Conservation (phyloP, 768 basidiomycete species). For the Suillus tomentosus region DNA sequence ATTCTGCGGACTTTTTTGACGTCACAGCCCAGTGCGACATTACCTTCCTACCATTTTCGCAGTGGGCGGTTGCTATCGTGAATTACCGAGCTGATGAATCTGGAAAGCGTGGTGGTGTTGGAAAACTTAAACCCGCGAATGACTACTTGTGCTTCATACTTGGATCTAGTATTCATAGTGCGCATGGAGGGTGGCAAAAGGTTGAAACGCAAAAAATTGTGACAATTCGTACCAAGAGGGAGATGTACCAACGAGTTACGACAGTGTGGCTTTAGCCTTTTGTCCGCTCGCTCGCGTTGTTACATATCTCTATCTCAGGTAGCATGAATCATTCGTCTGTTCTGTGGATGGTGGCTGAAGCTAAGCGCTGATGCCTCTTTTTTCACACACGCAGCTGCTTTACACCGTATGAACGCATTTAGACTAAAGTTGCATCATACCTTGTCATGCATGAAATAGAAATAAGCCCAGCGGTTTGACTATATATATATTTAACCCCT, state of each 20-base stretch:
- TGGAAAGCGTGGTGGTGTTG: constrained; percentile 15
- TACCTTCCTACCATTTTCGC: constrained; percentile 24
- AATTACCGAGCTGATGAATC: constrained; percentile 25
- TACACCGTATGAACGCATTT: background rate
- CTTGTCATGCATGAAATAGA: background rate
- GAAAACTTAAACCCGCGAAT: constrained; percentile 17
- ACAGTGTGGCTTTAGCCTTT: constrained; percentile 23
- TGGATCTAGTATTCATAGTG: constrained; percentile 24
- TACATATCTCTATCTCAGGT: background rate
- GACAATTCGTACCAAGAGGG: constrained; percentile 21
- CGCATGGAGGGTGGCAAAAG: constrained; percentile 24
- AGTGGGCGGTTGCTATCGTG: constrained; percentile 27
- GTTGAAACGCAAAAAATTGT: constrained; percentile 21
- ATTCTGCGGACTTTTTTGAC: constrained; percentile 21
- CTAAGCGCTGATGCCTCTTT: background rate
- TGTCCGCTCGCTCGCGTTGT: background rate
- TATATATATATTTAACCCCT: background rate
- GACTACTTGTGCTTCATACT: constrained; percentile 26
- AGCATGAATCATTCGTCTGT: background rate
- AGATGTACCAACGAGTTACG: constrained; percentile 14
- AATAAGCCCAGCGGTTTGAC: background rate
- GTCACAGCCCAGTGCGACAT: constrained; percentile 20
- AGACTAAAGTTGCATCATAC: background rate
- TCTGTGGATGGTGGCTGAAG: no score
- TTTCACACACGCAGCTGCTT: background rate